Evolutionary conservation across 2,329 filamentous ascomycete species (phyloP).

Genomic region (Lachnum nothofagi): DNA sequence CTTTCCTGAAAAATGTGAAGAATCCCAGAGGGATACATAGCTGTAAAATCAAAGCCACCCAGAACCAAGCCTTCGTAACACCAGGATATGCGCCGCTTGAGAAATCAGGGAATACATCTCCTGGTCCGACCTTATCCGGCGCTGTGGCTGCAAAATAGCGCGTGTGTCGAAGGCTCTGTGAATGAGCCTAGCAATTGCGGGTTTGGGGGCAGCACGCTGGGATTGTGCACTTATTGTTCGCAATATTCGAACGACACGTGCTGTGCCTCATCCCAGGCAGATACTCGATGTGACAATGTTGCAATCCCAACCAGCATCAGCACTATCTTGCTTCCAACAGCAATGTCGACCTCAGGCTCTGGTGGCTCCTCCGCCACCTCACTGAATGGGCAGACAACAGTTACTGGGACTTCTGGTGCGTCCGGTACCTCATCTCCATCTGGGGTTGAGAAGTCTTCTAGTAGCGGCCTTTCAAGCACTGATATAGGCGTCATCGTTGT

Average conservation of each 20-base stretch:
- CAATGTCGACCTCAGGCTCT: neutral
- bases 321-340: neutral
- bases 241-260: neutral
- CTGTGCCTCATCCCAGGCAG: neutral
- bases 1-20: conserved; percentile 52
- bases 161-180: neutral
- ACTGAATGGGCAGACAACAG: neutral
- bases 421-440: no score
- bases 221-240: neutral
- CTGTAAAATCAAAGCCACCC: conserved; percentile 55
- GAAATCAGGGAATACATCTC: conserved; percentile 59
- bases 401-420: no score
- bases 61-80: conserved; percentile 50
- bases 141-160: conserved; percentile 41
- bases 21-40: conserved; percentile 53
- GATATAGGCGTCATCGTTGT: neutral
- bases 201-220: neutral
- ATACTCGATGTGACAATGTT: neutral
- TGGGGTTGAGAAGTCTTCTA: neutral
- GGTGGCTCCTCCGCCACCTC: neutral
- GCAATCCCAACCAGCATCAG: neutral
- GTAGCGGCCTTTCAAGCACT: neutral
- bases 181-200: neutral
- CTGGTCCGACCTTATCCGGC: conserved; percentile 57
- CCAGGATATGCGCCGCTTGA: conserved; percentile 45